Evolutionary conservation across 148 eudicot species (phyloP).

Genomic region (Beta vulgaris): DNA sequence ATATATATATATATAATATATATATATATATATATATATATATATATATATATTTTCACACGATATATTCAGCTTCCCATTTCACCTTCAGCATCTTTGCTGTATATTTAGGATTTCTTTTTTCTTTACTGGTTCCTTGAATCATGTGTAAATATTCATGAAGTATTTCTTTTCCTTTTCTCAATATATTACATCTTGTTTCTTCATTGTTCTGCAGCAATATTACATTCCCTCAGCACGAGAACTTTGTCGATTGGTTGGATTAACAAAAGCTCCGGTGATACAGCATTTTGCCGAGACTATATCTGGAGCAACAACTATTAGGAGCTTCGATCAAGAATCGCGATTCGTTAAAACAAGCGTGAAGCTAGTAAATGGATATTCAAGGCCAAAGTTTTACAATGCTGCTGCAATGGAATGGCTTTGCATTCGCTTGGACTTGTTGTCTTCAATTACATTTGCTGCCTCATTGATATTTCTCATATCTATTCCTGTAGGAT

Average conservation of each 20-base stretch:
- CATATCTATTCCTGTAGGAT: constrained; percentile 44
- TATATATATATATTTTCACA: too few species aligned
- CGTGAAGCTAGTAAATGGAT: constrained; percentile 34
- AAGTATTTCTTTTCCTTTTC: not conserved
- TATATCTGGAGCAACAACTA: constrained; percentile 52
- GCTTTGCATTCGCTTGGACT: constrained; percentile 55
- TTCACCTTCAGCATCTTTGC: too few species aligned
- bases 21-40: too few species aligned
- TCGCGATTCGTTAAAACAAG: constrained; percentile 37
- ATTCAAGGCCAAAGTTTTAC: constrained; percentile 44
- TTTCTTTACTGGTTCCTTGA: too few species aligned
- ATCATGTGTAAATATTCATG: not conserved
- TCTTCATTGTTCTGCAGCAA: constrained; percentile 36
- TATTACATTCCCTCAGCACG: constrained; percentile 60
- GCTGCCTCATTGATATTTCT: constrained; percentile 48
- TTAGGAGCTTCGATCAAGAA: constrained; percentile 57
- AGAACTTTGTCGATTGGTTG: constrained; percentile 51
- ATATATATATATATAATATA: too few species aligned
- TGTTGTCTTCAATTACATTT: constrained; percentile 47
- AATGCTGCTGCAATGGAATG: constrained; percentile 46
- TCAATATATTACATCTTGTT: not conserved
- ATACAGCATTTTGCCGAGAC: constrained; percentile 65
- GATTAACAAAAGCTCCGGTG: constrained; percentile 58
- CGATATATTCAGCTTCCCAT: too few species aligned
- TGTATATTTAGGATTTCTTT: too few species aligned